These are phyloP conservation scores for Jamesozyma gamospora DNA, from an alignment of 805 yeast species.

Conservation along the genomic window DNA sequence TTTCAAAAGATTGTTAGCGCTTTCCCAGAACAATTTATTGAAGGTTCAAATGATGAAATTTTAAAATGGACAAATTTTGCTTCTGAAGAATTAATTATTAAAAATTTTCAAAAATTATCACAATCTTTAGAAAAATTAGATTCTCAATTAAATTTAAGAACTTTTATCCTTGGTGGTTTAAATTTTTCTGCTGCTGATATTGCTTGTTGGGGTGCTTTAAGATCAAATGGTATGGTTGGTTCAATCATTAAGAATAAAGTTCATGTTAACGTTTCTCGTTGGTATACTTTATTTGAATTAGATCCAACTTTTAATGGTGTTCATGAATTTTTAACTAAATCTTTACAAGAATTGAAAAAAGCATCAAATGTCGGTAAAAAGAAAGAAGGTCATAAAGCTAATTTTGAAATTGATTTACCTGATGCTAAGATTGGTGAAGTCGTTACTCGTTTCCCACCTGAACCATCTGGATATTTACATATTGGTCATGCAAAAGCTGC, in stretches of 20 bases:
- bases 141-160: constrained; percentile 72
- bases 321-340: constrained; percentile 55
- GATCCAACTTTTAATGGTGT: constrained; percentile 60
- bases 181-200: constrained; percentile 68
- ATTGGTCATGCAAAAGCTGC: constrained; percentile 99
- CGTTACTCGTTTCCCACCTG: constrained; percentile 98
- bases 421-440: constrained; percentile 91
- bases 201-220: constrained; percentile 85
- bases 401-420: constrained; percentile 83
- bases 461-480: constrained; percentile 94
- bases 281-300: constrained; percentile 74
- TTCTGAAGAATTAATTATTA: constrained; percentile 55
- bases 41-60: constrained; percentile 23
- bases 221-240: constrained; percentile 90
- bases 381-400: constrained; percentile 88
- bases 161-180: constrained; percentile 59
- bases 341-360: constrained; percentile 67
- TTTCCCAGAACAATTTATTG: constrained; percentile 38
- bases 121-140: constrained; percentile 72
- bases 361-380: constrained; percentile 53
- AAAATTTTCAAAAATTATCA: constrained; percentile 81
- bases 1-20: constrained; percentile 42
- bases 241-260: constrained; percentile 78
- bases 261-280: constrained; percentile 80
- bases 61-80: constrained; percentile 61